Percentiles rank a stretch among this genome's conserved stretches.
phyloP scores from a whole-genome alignment of 2,329 filamentous ascomycete species.

The Dryadomyces sulphureus region DNA sequence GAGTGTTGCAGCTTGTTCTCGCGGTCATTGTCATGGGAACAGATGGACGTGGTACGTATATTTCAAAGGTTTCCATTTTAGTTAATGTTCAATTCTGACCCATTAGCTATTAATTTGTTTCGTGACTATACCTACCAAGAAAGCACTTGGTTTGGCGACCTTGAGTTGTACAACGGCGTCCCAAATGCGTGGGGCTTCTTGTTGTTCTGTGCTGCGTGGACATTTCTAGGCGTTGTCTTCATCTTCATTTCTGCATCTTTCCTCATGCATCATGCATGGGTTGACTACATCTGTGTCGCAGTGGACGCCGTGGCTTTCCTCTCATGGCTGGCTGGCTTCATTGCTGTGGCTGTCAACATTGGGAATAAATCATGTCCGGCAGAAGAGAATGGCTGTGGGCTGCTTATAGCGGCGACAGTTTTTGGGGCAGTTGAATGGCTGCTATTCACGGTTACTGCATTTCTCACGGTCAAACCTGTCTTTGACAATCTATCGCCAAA shows the following conservation, averaged over 20 bases:
- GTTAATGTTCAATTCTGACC: not conserved
- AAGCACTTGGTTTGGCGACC: not conserved
- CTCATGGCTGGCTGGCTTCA: slow-evolving; percentile 3
- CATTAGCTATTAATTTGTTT: slow-evolving; percentile 7
- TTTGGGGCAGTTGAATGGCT: slow-evolving; percentile 1
- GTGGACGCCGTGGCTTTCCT: slow-evolving; percentile 2
- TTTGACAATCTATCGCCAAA: not conserved
- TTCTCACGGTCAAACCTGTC: not conserved
- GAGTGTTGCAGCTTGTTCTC: not conserved
- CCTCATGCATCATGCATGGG: not conserved
- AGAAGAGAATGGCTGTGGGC: not conserved
- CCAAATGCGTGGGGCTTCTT: slow-evolving; percentile 3
- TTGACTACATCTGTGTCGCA: not conserved
- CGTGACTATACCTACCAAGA: not conserved
- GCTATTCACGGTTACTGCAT: not conserved
- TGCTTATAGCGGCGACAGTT: not conserved
- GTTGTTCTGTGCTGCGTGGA: slow-evolving; percentile 3
- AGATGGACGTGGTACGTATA: not conserved
- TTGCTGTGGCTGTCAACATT: slow-evolving; percentile 3
- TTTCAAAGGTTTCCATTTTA: not conserved
- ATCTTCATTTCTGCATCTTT: not conserved
- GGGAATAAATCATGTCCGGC: not conserved
- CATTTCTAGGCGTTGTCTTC: not conserved
- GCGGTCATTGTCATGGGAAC: slow-evolving; percentile 1
- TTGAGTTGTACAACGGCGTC: not conserved